Evolutionary conservation across 2,329 filamentous ascomycete species (phyloP), one percentile per base, ranked within the genome.

Genomic region (Fusarium succisae): DNA sequence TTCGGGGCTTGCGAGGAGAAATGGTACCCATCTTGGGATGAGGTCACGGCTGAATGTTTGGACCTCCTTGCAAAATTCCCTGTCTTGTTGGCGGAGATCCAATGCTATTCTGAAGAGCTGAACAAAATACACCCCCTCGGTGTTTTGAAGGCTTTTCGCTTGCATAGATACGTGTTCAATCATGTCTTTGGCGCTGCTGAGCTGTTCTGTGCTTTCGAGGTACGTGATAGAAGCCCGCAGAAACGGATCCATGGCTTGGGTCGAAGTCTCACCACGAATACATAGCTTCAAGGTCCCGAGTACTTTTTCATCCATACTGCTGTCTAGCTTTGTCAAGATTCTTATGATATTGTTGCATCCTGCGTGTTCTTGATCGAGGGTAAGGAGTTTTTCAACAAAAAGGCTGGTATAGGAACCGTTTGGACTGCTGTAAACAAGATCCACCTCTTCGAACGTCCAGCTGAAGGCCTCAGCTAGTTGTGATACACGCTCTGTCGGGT

Each of bases 361-460:
- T 4, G 78, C 71, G 0, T 82, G 80, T 61, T 90, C 91, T 77
- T 91, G 88, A 70, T 91, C 87, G 55, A 92, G 85, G 26, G 85
- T 84, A 35, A 95, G 84, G 32, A 95, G 84, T 79, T 92, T 94
- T 77, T 91, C 90, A 30, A 92, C 79, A 59, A 93, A 90, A n/a
- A 90, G 82, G 70, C 88, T 90, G 35, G 61, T 45, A 15, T 45
- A 30, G 26, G 73, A 63, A 7, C 77, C 66, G 41, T 80, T 80
- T 76, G 71, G 79, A 41, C 86, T 82, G 41, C 80, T 80, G 64
- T 86, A 82, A 5, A 91, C 72, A 5, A 86, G 74, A 35, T 84
- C 80, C 18, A 87, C 81, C 76, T 91, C 89, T 0, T 77, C 70
- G 2, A 79, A 75, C 6, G 85, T 86, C 78, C 88, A 86, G 3